Evolutionary conservation across 2,329 filamentous ascomycete genomes (phyloP).

Genomic region (Ophiostoma piceae): DNA sequence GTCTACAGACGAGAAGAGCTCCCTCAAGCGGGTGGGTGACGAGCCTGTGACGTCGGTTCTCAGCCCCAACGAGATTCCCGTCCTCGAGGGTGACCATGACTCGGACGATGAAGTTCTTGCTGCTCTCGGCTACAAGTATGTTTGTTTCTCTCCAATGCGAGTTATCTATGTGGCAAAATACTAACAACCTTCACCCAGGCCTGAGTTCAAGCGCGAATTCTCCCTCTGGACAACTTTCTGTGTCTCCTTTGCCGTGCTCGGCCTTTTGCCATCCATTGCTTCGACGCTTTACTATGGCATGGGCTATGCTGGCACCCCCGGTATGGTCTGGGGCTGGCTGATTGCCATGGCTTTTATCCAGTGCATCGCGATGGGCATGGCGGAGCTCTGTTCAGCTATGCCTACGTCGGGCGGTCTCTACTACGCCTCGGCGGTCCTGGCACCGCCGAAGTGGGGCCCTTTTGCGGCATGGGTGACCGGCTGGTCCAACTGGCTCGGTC

Average conservation of each 20-base stretch:
- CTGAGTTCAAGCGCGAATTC: conserved; percentile 59
- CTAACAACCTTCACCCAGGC: conserved; percentile 29
- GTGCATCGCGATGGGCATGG: conserved; percentile 63
- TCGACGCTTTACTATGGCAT: conserved; percentile 67
- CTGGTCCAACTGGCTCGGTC: conserved; percentile 66
- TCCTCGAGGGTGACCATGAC: conserved; percentile 22
- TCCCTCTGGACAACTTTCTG: conserved; percentile 69
- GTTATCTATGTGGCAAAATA: background rate
- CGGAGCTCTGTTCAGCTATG: conserved; percentile 68
- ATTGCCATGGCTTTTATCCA: conserved; percentile 68
- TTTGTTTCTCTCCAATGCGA: background rate
- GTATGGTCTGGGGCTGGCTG: conserved; percentile 73
- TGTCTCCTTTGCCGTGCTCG: conserved; percentile 67
- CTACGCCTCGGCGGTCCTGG: conserved; percentile 67
- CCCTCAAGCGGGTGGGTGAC: conserved; percentile 22
- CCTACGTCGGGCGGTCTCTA: conserved; percentile 68
- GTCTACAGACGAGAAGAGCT: conserved; percentile 20
- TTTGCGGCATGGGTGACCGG: conserved; percentile 64
- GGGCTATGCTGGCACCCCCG: conserved; percentile 47
- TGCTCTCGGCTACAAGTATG: conserved; percentile 49
- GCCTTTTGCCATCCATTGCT: conserved; percentile 65
- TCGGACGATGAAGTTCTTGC: conserved; percentile 56
- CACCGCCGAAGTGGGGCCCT: conserved; percentile 59
- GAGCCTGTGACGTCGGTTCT: conserved; percentile 27
- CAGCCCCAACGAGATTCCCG: conserved; percentile 22